These are phyloP conservation scores for Isatis tinctoria DNA, from an alignment of 345 rosid genomes.

Conservation along the genomic window DNA sequence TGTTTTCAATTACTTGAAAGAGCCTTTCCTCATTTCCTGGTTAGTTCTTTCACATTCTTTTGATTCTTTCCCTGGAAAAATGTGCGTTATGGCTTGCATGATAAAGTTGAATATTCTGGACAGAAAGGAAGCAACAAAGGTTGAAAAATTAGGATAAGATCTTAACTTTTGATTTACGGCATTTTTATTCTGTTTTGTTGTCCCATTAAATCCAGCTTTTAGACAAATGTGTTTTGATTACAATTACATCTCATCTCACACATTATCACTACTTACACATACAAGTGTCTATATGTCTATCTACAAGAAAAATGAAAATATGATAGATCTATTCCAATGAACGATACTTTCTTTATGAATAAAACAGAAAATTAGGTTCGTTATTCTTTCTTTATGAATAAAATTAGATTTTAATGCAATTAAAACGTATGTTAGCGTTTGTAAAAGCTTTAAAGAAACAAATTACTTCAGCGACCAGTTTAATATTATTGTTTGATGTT, in stretches of 20 bases:
- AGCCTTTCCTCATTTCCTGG: slow-evolving; percentile 95
- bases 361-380: not conserved
- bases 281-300: not conserved
- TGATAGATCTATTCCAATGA: not conserved
- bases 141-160: slow-evolving; percentile 6
- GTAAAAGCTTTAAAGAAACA: not conserved
- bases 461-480: not conserved
- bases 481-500: not conserved
- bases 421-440: not conserved
- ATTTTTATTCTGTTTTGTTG: not conserved
- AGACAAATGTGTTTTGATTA: slow-evolving; percentile 4
- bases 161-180: not conserved
- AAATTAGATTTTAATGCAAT: not conserved
- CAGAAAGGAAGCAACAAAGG: not conserved
- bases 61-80: not conserved
- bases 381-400: not conserved
- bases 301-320: not conserved
- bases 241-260: not conserved
- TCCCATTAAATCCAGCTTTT: not conserved
- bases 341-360: not conserved
- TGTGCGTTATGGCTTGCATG: not conserved
- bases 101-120: slow-evolving; percentile 8
- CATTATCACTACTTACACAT: not conserved
- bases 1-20: slow-evolving; percentile 84
- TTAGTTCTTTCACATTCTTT: slow-evolving; percentile 31